These are phyloP conservation scores for Larix kaempferi DNA, from an alignment of 75 land plant species.

Conservation along the genomic window DNA sequence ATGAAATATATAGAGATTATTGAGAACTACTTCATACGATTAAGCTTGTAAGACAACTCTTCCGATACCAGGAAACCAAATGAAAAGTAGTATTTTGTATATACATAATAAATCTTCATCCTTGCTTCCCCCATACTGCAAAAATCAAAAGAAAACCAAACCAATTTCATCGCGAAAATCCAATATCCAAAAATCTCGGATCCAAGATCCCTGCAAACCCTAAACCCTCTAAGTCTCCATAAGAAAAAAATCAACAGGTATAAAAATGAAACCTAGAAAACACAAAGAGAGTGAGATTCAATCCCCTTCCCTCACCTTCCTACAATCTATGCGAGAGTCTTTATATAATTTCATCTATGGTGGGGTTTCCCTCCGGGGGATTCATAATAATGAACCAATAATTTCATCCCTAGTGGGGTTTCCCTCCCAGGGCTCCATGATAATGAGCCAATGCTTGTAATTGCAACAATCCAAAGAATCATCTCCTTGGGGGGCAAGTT, in stretches of 20 bases:
- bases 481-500: constrained; percentile 20
- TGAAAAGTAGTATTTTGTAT: constrained; percentile 14
- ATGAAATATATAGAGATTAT: background rate
- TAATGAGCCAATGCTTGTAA: constrained; percentile 55
- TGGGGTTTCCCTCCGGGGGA: constrained; percentile 19
- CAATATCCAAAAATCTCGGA: background rate
- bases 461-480: constrained; percentile 44
- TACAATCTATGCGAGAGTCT: constrained; percentile 26
- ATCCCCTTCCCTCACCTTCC: constrained; percentile 20
- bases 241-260: background rate
- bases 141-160: background rate
- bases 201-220: too few relatives aligned
- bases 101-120: constrained; percentile 14
- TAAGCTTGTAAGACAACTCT: constrained; percentile 8
- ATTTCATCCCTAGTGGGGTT: too few relatives aligned
- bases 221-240: too few relatives aligned
- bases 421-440: too few relatives aligned
- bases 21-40: background rate
- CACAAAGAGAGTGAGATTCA: background rate
- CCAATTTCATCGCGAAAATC: background rate
- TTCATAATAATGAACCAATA: too few relatives aligned
- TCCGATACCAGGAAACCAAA: constrained; percentile 14
- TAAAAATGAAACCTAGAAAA: background rate
- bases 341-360: constrained; percentile 38
- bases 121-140: constrained; percentile 15